phyloP scores from a whole-genome alignment of 768 basidiomycete genomes.

The Baorangia bicolor region DNA sequence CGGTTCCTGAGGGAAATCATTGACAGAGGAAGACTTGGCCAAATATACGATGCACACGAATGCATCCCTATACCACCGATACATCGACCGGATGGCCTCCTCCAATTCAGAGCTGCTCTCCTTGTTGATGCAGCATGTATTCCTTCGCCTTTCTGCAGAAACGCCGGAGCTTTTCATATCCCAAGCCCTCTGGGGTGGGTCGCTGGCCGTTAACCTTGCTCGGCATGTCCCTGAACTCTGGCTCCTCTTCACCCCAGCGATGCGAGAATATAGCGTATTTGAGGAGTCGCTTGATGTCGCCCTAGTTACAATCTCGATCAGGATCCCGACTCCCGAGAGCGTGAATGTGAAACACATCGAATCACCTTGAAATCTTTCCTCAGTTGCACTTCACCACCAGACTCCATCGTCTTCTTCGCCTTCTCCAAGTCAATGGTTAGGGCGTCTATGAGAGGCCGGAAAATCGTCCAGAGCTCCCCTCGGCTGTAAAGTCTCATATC shows the following conservation, averaged over 20 bases:
- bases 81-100: conserved; percentile 15
- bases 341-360: not conserved
- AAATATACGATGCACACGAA: conserved; percentile 14
- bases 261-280: conserved; percentile 20
- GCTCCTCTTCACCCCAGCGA: conserved; percentile 19
- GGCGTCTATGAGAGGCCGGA: not conserved
- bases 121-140: conserved; percentile 22
- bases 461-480: conserved; percentile 4
- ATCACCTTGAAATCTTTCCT: conserved; percentile 2
- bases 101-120: conserved; percentile 12
- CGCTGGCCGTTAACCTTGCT: not conserved
- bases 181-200: not conserved
- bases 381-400: not conserved
- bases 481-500: conserved; percentile 14
- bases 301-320: not conserved
- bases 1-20: not conserved
- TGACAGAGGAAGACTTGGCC: conserved; percentile 1
- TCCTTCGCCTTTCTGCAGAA: conserved; percentile 17
- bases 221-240: conserved; percentile 11
- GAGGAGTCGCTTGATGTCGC: conserved; percentile 2
- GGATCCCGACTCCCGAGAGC: not conserved
- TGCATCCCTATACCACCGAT: conserved; percentile 13
- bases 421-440: not conserved
- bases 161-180: conserved; percentile 10
- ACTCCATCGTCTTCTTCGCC: not conserved